Percentiles rank a stretch among this genome's conserved stretches.
phyloP scores from a whole-genome alignment of 2,329 filamentous ascomycete genomes.

The Coniella lustricola region DNA sequence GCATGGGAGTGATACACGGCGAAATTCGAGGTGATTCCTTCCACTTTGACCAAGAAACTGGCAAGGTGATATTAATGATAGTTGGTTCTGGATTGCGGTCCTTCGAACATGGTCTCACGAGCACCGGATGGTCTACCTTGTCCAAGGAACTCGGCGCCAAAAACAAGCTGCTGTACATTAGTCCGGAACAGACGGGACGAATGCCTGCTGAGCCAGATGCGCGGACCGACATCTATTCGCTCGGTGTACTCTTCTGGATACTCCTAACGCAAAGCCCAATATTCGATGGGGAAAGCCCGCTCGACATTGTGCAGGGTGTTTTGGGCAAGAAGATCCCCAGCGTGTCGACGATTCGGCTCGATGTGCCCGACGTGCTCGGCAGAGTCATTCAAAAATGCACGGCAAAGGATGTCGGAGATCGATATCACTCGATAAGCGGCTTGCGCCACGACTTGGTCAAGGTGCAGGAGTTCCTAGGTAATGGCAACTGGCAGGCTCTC shows the following conservation, averaged over 20 bases:
- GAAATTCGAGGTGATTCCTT: slow-evolving; percentile 89
- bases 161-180: slow-evolving; percentile 85
- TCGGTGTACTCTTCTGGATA: slow-evolving; percentile 85
- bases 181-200: slow-evolving; percentile 88
- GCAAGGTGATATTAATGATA: slow-evolving; percentile 70
- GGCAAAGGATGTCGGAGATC: slow-evolving; percentile 76
- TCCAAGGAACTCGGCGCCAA: slow-evolving; percentile 80
- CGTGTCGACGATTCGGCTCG: slow-evolving; percentile 69
- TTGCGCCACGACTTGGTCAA: slow-evolving; percentile 72
- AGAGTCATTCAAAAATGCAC: slow-evolving; percentile 88
- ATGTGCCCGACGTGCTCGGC: slow-evolving; percentile 76
- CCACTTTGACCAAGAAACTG: slow-evolving; percentile 68
- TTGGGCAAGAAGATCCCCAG: slow-evolving; percentile 71
- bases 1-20: slow-evolving; percentile 78
- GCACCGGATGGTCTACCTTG: slow-evolving; percentile 77
- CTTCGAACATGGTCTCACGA: slow-evolving; percentile 83
- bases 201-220: slow-evolving; percentile 89
- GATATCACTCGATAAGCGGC: slow-evolving; percentile 84
- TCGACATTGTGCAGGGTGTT: slow-evolving; percentile 89
- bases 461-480: slow-evolving; percentile 65
- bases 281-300: slow-evolving; percentile 70
- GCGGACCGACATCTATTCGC: slow-evolving; percentile 86
- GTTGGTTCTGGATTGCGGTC: slow-evolving; percentile 81
- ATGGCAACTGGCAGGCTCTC: slow-evolving; percentile 66
- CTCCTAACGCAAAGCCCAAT: slow-evolving; percentile 73